Evolutionary conservation across 1,139 yeast genomes (phyloP), one percentile per base, ranked within the genome.

Genomic region (Diutina ranongensis): DNA sequence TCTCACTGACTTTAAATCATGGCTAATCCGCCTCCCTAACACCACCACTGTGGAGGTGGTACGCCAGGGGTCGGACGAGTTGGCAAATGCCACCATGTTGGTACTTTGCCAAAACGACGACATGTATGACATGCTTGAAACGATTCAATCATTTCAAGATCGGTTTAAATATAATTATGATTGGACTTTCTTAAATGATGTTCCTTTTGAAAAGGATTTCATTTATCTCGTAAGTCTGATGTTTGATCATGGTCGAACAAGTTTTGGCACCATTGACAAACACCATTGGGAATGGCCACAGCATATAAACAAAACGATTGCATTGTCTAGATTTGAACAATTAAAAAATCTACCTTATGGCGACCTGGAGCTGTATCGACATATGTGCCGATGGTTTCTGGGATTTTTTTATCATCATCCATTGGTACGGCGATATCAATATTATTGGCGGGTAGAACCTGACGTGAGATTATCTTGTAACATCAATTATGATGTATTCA

Each of bases 131-230:
- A 83, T 87, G 13, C 63, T 83, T 47, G 67, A 71, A 51, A 72
- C 89, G 1, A 83, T 84, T 65, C 68, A 88, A 48, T 68, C 76
- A 33, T 67, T 82, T 47, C 92, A 84, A 61, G 86, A 81, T 57
- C 67, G 88, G 44, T 84, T 83, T 67, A 84, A 84, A 64, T 58
- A 65, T 38, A 69, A 75, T 49, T 83, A 62, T 63, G 92, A 83
- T 59, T 84, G 94, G 94, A 83, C 83, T 12, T 84, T 84, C 57
- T 66, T 83, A 49, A 83, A 83, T 61, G 82, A 83, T 52, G 82
- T 72, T 51, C 72, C 67, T 19, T 80, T 81, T 57, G 60, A 71
- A 22, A 71, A 72, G 12, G 80, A 80, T 45, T 82, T 83, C 61
- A 74, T 70, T 53, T 62, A 64, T 27, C 62, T 67, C 48, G 69